Evolutionary conservation across 2,329 filamentous ascomycete species (phyloP), one percentile per base, ranked within the genome.

Genomic region (Alternaria sp.): DNA sequence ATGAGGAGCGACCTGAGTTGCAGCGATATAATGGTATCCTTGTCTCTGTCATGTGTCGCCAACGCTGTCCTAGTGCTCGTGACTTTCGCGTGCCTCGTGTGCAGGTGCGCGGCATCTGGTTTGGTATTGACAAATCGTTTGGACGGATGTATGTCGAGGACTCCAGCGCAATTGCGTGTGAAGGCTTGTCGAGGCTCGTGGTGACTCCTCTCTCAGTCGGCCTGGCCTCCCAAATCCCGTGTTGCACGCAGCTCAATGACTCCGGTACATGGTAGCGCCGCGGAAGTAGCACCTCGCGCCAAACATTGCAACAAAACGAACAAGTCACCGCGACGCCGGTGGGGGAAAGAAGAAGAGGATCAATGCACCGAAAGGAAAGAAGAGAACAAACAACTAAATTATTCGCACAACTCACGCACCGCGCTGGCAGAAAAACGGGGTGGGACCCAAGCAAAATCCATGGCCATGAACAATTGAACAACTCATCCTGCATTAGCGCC

Each of bases 401-500:
- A 73, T 75, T 72, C 66, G 66, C 62, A 69, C 63, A 60, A 51
- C 53, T 53, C 49, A 53, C 46, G 37, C 37, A 25, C 61, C 58
- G 12, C 58, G 69, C 66, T 69, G 66, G 66, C 68, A 70, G 55
- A 50, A 53, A 53, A 53, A 37, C 30, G 47, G 67, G 51, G 68
- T 67, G 70, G 70, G 66, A 70, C 64, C 70, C 62, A 66, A 66
- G 66, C 58, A 61, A 41, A 67, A 66, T 70, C 69, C 67, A 70
- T 70, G 37, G 67, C 67, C 70, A 64, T 66, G 61, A 68, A 69
- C 73, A 74, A 71, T 76, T 75, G 75, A 72, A 77, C 76, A 79
- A 76, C 75, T 76, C 77, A 79, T 76, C 73, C 65, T 76, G 75
- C 77, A 78, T 79, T 79, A 79, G 77, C 75, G 75, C 60, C 58